These are phyloP conservation scores for Hemileccinum impolitum DNA, from an alignment of 768 basidiomycete genomes.

Conservation along the genomic window DNA sequence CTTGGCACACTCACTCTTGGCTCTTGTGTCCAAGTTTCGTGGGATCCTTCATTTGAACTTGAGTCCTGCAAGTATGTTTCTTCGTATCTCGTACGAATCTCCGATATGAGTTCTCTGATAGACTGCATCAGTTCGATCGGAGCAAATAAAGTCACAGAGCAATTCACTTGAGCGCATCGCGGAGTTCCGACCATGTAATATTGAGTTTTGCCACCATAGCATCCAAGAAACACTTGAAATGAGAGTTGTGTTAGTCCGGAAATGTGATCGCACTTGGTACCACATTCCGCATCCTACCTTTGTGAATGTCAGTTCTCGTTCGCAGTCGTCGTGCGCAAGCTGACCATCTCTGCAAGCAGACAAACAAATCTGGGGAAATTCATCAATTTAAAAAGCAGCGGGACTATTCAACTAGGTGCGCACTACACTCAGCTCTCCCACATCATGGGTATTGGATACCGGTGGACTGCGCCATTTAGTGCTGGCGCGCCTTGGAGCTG, in stretches of 20 bases:
- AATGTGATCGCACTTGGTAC: background rate
- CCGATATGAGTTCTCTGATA: conserved; percentile 11
- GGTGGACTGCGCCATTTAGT: conserved; percentile 5
- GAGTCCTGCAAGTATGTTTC: background rate
- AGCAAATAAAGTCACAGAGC: background rate
- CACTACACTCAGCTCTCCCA: conserved; percentile 21
- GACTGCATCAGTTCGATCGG: background rate
- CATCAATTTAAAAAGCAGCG: background rate
- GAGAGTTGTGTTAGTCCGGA: background rate
- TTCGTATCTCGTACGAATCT: conserved; percentile 14
- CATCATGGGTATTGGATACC: background rate
- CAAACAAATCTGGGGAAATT: conserved; percentile 19
- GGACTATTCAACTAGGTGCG: background rate
- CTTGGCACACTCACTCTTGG: conserved; percentile 20
- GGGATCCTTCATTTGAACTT: background rate
- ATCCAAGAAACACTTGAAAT: conserved; percentile 19
- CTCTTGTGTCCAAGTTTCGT: conserved; percentile 7
- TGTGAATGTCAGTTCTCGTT: conserved; percentile 20
- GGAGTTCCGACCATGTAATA: conserved; percentile 22
- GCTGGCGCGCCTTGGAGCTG: conserved; percentile 8
- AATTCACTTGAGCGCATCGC: conserved; percentile 14
- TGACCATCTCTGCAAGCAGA: conserved; percentile 28
- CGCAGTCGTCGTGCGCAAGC: conserved; percentile 20
- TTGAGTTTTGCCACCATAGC: conserved; percentile 4
- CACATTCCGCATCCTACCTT: conserved; percentile 15